Evolutionary conservation across 305 asterid species (phyloP), one percentile per base, ranked within the genome.

Genomic region (Plantago lanceolata): DNA sequence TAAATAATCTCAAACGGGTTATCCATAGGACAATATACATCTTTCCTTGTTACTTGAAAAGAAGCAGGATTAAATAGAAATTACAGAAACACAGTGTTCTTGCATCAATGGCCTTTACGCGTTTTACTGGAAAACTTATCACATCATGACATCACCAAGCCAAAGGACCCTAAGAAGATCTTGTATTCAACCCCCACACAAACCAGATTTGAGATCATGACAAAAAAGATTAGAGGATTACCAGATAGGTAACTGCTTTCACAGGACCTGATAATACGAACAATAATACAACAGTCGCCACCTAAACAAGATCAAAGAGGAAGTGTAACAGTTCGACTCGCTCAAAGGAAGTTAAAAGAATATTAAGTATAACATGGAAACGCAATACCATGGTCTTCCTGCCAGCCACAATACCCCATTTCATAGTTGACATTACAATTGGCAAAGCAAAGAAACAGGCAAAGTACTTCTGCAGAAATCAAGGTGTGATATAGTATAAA

Each of bases 361-460:
- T 56, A 49, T 19, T 28, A 48, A 21, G 19, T 14, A 16, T 9
- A 59, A 43, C 48, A 71, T 14, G 13, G 57, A 43, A 24, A 50
- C 35, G 28, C 44, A 72, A 59, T 70, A 93, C 99, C 97, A 93
- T 89, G 63, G 95, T 89, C 81, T 89, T 93, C 75, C 99, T 81
- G 33, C 95, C 99, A 63, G 96, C 96, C 55, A 88, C 84, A 75
- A 82, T 47, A 18, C 94, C 99, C 99, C 99, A 87, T 85, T 88
- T 81, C 87, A 89, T 81, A 58, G 97, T 86, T 72, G 96, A 87
- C 77, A 89, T 57, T 31, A 93, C 95, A 51, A 93, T 90, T 40
- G 99, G 99, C 90, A 93, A 75, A 11, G 95, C 92, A 26, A 89
- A 93, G 80, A 89, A 89, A 76, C 96, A 87, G 16, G 92, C 89